Percentiles rank a stretch among this genome's conserved stretches.
Conservation (phyloP, 2,329 filamentous ascomycete species). For the Fusarium guadeloupense region DNA sequence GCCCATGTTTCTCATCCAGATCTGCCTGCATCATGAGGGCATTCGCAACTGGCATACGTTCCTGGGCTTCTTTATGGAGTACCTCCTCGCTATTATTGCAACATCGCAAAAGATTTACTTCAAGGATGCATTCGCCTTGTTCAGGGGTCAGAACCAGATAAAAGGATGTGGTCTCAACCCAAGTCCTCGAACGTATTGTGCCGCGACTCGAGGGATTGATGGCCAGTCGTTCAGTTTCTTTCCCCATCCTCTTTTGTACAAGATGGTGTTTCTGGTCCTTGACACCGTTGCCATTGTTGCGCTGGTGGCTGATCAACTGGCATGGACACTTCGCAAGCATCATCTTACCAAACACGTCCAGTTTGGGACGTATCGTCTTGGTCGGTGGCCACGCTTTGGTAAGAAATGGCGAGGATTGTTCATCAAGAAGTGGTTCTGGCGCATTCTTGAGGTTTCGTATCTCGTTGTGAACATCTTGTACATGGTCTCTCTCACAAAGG, state of each 20-base stretch:
- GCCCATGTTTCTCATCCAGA: constrained; percentile 51
- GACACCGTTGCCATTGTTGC: constrained; percentile 50
- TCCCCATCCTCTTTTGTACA: constrained; percentile 51
- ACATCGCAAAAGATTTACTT: constrained; percentile 51
- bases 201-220: constrained; percentile 47
- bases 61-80: constrained; percentile 52
- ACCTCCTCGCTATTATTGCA: constrained; percentile 51
- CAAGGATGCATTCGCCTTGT: constrained; percentile 47
- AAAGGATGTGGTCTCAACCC: constrained; percentile 49
- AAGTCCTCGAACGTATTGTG: constrained; percentile 52
- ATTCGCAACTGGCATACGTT: constrained; percentile 54
- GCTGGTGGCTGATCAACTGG: constrained; percentile 48
- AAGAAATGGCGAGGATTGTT: constrained; percentile 43
- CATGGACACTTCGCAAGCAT: constrained; percentile 51
- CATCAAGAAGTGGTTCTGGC: constrained; percentile 48
- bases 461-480: constrained; percentile 52
- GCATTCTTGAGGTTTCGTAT: constrained; percentile 49
- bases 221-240: constrained; percentile 50
- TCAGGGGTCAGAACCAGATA: constrained; percentile 46
- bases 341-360: constrained; percentile 45
- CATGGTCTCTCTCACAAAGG: constrained; percentile 49
- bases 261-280: constrained; percentile 50
- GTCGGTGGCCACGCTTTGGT: constrained; percentile 45
- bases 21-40: constrained; percentile 52
- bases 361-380: constrained; percentile 46